Evolutionary conservation across 768 basidiomycete species (phyloP).

Genomic region (Nidularia sp.): DNA sequence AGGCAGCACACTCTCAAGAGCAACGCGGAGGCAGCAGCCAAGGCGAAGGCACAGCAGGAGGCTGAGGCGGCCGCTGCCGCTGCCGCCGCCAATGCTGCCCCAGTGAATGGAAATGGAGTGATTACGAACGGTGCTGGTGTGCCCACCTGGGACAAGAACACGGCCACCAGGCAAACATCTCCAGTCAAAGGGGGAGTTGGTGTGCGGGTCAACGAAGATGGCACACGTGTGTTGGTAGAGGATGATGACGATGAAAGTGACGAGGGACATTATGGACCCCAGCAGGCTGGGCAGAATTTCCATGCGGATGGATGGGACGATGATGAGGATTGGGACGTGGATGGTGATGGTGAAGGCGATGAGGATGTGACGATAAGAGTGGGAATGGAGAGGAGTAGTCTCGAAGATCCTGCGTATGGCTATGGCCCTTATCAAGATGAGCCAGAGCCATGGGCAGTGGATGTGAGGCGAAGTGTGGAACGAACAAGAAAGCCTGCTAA

Average conservation of each 20-base stretch:
- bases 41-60: constrained; percentile 53
- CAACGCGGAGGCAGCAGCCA: constrained; percentile 75
- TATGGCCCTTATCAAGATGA: constrained; percentile 47
- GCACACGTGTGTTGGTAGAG: constrained; percentile 60
- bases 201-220: constrained; percentile 58
- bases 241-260: constrained; percentile 67
- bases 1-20: constrained; percentile 89
- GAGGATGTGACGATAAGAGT: constrained; percentile 74
- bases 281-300: constrained; percentile 32
- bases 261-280: constrained; percentile 42
- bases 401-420: constrained; percentile 34
- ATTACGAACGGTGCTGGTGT: constrained; percentile 36
- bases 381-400: constrained; percentile 43
- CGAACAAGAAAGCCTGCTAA: constrained; percentile 59
- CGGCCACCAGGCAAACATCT: constrained; percentile 50
- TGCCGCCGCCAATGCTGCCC: constrained; percentile 18
- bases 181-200: constrained; percentile 36
- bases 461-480: constrained; percentile 71
- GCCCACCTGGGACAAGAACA: constrained; percentile 81
- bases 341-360: constrained; percentile 52
- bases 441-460: constrained; percentile 74
- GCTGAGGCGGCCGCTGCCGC: constrained; percentile 41
- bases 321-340: constrained; percentile 74
- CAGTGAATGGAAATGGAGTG: constrained; percentile 14
- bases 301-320: constrained; percentile 72